Base-by-base conservation (phyloP, 2,329 filamentous ascomycete genomes). In the Xylaria arbuscula region DNA sequence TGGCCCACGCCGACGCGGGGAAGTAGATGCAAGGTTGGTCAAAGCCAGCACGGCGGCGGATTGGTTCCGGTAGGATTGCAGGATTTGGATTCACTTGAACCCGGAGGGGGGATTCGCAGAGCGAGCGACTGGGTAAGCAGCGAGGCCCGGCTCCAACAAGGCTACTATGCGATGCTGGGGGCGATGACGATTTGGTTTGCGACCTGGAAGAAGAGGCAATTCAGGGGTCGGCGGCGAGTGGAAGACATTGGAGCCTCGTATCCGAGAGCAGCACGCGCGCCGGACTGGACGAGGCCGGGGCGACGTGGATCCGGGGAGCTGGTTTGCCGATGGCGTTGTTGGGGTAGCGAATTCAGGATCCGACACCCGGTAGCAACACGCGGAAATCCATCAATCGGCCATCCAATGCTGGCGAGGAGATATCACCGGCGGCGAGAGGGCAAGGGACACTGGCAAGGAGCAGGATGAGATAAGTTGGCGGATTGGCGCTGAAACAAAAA, bases 161-260 rank as follows among this genome's bases (percentile, higher is more conserved):
- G 8, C 40, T 45, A 42, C 17, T 17, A 45, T 7, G 5, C 17
- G 67, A 56, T 62, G 61, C 66, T 59, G 65, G 69, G 57, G 67
- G 64, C 60, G 62, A 66, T 51, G 68, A 67, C 67, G 63, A 66
- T 67, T 66, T 62, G 68, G 64, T 68, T 71, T 70, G 72, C 69
- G 70, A 72, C 66, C 71, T 58, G 67, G 70, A 67, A 64, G 65
- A 71, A 75, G 70, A 73, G 70, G 74, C 72, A 72, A 73, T 72
- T 77, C 72, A 74, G 71, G 66, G 72, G 71, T 72, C 69, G 65
- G 67, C 69, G 68, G 68, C 58, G 66, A 69, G 64, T 72, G 72
- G 67, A 72, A 72, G 75, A 75, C 75, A 77, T 77, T 74, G 75
- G 74, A 65, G 69, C 45, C 45, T 59, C 36, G 28, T 51, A 38